Evolutionary conservation across 306 rosid genomes (phyloP).

Genomic region (Cucumis melo): DNA sequence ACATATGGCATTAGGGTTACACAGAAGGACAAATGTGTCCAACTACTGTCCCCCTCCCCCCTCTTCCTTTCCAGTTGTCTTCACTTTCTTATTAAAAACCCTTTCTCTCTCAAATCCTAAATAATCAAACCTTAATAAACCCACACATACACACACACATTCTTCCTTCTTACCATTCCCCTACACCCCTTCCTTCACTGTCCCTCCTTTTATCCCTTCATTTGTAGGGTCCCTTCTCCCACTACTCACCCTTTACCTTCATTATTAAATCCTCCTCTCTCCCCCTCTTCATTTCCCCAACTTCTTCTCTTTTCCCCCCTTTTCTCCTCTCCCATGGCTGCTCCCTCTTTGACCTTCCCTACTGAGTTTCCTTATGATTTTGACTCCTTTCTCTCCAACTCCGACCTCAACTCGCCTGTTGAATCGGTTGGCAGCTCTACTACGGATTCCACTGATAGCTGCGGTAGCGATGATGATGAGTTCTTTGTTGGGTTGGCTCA

Average conservation of each 20-base stretch:
- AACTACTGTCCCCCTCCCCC: not conserved
- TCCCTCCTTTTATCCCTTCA: not conserved
- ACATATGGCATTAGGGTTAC: not conserved
- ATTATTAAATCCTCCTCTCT: conserved; percentile 4
- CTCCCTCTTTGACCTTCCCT: not conserved
- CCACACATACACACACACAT: no score
- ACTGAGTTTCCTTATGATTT: conserved; percentile 10
- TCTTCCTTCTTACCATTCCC: not conserved
- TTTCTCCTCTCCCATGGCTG: not conserved
- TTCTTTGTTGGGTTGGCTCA: conserved; percentile 8
- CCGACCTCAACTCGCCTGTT: conserved; percentile 6
- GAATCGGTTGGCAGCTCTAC: conserved; percentile 1
- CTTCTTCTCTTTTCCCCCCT: not conserved
- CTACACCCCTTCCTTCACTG: not conserved
- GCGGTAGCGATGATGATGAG: conserved; percentile 3
- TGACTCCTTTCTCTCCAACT: not conserved
- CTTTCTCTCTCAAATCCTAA: not conserved
- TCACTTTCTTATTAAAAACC: not conserved
- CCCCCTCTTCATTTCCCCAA: not conserved
- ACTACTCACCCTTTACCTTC: not conserved
- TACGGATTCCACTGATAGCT: not conserved
- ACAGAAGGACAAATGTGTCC: conserved; percentile 3
- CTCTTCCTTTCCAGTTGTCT: not conserved
- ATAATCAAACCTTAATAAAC: not conserved
- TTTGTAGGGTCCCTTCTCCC: not conserved